Base-by-base conservation (phyloP, 441 rosid genomes). In the Rhodomyrtus psidioides region DNA sequence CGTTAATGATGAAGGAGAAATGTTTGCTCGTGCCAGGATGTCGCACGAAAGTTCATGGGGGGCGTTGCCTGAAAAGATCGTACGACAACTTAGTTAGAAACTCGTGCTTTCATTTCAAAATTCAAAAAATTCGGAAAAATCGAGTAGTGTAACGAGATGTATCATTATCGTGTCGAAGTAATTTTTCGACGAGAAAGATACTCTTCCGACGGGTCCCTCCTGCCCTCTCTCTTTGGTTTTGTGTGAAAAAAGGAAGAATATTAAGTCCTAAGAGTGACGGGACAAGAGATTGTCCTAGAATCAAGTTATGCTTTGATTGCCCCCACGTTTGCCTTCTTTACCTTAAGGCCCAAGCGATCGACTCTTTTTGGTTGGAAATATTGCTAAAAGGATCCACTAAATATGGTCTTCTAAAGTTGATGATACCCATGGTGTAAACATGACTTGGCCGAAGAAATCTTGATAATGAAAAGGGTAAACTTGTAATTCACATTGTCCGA, bases 171-270 rank as follows among this genome's bases (percentile, higher is more conserved):
- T 4, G 9, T 30, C 21, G 23, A 8, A 28, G 42, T 30, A 17
- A 12, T 1, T 62, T 8, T 62, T 0, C 10, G 0, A 4, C 4
- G 12, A 16, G 0, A 62, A 30, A 30, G 3, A 9, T 30, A 0
- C 44, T 30, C 44, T 17, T 17, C 4, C 4, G 1, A 30, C 3
- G 1, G 23, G 56, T 16, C 55, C 55, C 23, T 53, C 55, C 55
- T 16, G 19, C 21, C 21, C 13, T 12, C 53, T 49, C 53, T 49
- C 17, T 16, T 6, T 16, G 7, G 21, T 16, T 53, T 16, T 6
- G 8, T 17, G 55, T 21, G 16, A 8, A 6, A 6, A 15, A 5
- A 53, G 9, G 19, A 1, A 6, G 1, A 15, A 16, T 15, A 15
- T 53, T 53, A 46, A 6, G 54, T 53, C 54, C 54, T 17, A 53